These are phyloP conservation scores for Tolypocladium ophioglossoides DNA, from an alignment of 2,329 filamentous ascomycete genomes.

Conservation along the genomic window DNA sequence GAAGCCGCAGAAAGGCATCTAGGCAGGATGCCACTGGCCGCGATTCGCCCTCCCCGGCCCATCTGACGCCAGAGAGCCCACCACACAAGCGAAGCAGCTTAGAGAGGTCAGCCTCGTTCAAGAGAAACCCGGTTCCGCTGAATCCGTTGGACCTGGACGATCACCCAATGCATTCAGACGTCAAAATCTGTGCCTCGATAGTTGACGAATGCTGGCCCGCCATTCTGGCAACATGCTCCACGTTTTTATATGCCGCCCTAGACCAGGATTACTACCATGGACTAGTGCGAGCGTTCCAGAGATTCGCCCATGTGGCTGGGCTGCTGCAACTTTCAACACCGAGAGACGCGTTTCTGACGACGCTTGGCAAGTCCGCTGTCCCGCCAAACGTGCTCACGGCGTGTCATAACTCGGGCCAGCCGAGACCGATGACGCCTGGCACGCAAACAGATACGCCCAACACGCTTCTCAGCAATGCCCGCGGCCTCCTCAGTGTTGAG, in stretches of 20 bases:
- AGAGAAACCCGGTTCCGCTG: constrained; percentile 65
- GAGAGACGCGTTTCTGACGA: constrained; percentile 89
- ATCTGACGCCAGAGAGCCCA: constrained; percentile 23
- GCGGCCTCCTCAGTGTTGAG: constrained; percentile 64
- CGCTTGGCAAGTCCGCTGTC: constrained; percentile 84
- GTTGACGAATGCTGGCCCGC: constrained; percentile 94
- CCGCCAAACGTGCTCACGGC: constrained; percentile 65
- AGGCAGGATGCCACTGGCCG: constrained; percentile 31
- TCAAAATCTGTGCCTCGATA: constrained; percentile 69
- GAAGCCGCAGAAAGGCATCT: constrained; percentile 38
- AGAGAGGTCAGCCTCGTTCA: constrained; percentile 57
- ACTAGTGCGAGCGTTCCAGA: constrained; percentile 85
- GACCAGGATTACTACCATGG: constrained; percentile 92
- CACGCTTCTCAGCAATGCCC: constrained; percentile 59
- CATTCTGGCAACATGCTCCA: constrained; percentile 87
- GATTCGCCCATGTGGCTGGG: constrained; percentile 89
- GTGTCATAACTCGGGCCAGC: constrained; percentile 39
- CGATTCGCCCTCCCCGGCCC: constrained; percentile 29
- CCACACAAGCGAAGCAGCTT: constrained; percentile 22
- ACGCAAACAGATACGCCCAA: constrained; percentile 37
- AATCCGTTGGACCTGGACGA: constrained; percentile 73
- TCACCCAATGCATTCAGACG: constrained; percentile 59
- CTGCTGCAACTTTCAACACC: constrained; percentile 76
- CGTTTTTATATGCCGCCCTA: constrained; percentile 82
- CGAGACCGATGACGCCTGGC: constrained; percentile 31